Evolutionary conservation across 2,329 filamentous ascomycete genomes (phyloP), one percentile per base, ranked within the genome.

Genomic region (Emericellopsis cladophorae): DNA sequence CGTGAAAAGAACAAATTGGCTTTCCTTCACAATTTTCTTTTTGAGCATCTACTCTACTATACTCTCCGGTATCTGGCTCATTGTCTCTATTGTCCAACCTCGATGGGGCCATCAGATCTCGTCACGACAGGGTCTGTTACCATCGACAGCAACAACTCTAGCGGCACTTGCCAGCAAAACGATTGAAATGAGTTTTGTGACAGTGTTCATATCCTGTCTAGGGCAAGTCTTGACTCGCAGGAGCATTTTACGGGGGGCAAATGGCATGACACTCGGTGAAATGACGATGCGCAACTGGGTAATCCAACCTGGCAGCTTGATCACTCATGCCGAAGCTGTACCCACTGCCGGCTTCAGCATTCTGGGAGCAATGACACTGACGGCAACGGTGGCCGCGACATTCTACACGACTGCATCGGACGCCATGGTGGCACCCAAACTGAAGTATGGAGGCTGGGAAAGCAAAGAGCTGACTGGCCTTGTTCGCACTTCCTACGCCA

Each of bases 381-480:
- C 75, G 2, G 79, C 80, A 2, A 77, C 83, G 0, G 45, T 87
- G 2, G 65, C 77, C 1, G 75, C 79, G 0, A 77, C 82, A 50
- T 68, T 90, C 6, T 92, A 89, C 53, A 86, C 81, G 0, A 83
- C 83, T 2, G 84, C 84, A 0, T 81, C 81, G 0, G 81, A 86
- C 46, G 79, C 83, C 8, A 64, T 90, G 51, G 81, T 90, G 0
- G 71, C 82, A 3, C 85, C 85, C 0, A 81, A 84, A 50, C 65
- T 90, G 7, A 77, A 71, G 40, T 72, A 71, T 45, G 74, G 77
- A 1, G 53, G 55, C 1, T 72, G 70, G 62, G 58, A 79, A 34
- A 44, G 55, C 1, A 64, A 51, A 41, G 49, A 64, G 0, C 52
- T 89, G 26, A 56, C 61, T 11, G 81, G 79, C 0, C 58, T 68